phyloP scores from a whole-genome alignment of 1,284 basidiomycete species.

The Cerioporus squamosus region DNA sequence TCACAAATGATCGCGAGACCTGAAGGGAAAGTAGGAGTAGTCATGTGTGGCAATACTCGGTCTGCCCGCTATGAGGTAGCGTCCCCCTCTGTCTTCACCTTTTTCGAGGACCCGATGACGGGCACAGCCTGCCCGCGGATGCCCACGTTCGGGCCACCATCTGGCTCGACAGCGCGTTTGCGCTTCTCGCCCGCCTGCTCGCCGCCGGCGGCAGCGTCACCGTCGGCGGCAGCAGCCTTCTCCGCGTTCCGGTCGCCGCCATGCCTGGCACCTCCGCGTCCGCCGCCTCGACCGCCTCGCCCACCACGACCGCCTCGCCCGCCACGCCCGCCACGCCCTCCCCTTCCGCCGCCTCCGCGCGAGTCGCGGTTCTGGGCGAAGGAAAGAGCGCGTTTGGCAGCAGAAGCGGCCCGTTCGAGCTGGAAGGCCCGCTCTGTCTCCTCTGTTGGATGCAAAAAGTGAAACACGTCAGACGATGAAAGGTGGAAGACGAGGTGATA shows the following conservation, averaged over 20 bases:
- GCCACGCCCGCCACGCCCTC: conserved; percentile 44
- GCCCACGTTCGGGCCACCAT: conserved; percentile 71
- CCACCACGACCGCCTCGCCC: conserved; percentile 50
- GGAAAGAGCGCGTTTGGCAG: conserved; percentile 52
- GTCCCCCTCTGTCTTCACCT: conserved; percentile 56
- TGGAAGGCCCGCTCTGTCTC: conserved; percentile 71
- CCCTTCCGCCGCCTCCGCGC: conserved; percentile 43
- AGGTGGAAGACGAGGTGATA: not conserved
- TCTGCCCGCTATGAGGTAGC: conserved; percentile 17
- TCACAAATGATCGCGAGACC: too few relatives aligned
- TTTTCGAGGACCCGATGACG: conserved; percentile 57
- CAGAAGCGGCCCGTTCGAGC: conserved; percentile 69
- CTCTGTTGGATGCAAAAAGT: conserved; percentile 40
- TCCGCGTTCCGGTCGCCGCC: conserved; percentile 28
- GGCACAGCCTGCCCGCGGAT: conserved; percentile 66
- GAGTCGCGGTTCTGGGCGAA: conserved; percentile 32
- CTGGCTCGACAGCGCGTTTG: conserved; percentile 74
- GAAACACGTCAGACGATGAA: conserved; percentile 1
- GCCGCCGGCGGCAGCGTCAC: conserved; percentile 29
- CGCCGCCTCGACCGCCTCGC: conserved; percentile 40
- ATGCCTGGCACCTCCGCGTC: conserved; percentile 37
- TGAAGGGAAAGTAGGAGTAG: too few relatives aligned
- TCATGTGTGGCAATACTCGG: too few relatives aligned
- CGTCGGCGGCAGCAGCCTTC: conserved; percentile 28
- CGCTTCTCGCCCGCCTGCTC: conserved; percentile 67